Conservation (phyloP, 495 filamentous ascomycete genomes). For the Ascobolus immersus region DNA sequence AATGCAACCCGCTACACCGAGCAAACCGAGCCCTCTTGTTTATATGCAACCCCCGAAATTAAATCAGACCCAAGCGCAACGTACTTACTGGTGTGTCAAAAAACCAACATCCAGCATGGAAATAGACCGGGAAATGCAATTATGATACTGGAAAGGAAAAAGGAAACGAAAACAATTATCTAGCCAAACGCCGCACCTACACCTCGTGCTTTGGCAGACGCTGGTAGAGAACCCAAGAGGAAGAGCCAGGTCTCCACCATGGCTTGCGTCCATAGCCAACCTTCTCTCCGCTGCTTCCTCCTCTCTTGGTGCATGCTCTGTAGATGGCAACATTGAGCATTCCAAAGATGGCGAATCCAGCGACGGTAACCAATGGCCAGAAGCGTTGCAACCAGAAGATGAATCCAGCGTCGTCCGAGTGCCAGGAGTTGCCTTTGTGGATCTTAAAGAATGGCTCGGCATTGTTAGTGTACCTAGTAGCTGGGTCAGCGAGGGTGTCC, state of each 20-base stretch:
- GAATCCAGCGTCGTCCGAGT: conserved; percentile 42
- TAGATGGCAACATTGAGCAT: too few species aligned
- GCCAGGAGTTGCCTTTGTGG: conserved; percentile 51
- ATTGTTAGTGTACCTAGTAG: conserved; percentile 44
- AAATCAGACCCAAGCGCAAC: too few species aligned
- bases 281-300: too few species aligned
- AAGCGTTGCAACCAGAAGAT: conserved; percentile 66
- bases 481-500: conserved; percentile 24
- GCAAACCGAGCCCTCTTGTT: too few species aligned
- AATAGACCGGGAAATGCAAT: too few species aligned
- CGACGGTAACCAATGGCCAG: conserved; percentile 44
- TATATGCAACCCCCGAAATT: too few species aligned
- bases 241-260: conserved; percentile 9
- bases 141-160: conserved; percentile 6
- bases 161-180: conserved; percentile 6
- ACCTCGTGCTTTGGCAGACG: conserved; percentile 12
- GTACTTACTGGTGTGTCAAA: too few species aligned
- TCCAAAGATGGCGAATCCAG: conserved; percentile 25
- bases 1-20: too few species aligned
- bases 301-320: too few species aligned
- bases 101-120: too few species aligned
- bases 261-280: too few species aligned
- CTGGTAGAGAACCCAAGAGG: conserved; percentile 9
- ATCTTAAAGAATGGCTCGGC: conserved; percentile 59
- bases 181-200: conserved; percentile 5